Evolutionary conservation across 257 asterid genomes (phyloP).

Genomic region (Capsicum rhomboideum): DNA sequence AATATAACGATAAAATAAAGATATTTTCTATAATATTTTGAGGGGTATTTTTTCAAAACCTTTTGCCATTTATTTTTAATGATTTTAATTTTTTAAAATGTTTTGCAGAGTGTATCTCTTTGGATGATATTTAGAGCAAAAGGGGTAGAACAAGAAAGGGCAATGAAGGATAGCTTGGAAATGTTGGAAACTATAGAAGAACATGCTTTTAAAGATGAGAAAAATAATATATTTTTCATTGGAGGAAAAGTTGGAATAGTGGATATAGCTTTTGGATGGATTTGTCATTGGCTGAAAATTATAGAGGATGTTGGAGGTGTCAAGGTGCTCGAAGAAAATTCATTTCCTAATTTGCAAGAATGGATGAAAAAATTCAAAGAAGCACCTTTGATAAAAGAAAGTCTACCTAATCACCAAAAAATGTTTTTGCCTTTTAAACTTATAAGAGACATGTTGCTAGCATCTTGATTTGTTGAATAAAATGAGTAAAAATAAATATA

Average conservation of each 20-base stretch:
- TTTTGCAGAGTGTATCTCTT: not conserved
- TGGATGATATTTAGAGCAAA: not conserved
- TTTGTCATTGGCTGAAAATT: constrained; percentile 2
- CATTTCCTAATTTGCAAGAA: not conserved
- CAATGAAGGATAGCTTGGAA: constrained; percentile 2
- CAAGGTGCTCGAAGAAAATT: not conserved
- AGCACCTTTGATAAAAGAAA: not conserved
- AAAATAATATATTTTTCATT: not conserved
- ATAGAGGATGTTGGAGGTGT: constrained; percentile 2
- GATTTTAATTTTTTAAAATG: not conserved
- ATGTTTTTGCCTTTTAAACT: not conserved
- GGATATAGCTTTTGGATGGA: constrained; percentile 11
- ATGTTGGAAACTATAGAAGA: constrained; percentile 9
- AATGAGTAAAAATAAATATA: not conserved
- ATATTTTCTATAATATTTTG: not conserved
- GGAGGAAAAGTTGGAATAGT: constrained; percentile 6
- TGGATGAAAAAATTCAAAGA: constrained; percentile 10
- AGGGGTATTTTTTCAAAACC: not conserved
- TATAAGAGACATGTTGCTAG: not conserved
- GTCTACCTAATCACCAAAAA: not conserved
- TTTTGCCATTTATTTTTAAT: not conserved
- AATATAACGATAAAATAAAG: not conserved
- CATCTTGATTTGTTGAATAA: not conserved
- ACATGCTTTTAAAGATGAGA: not conserved
- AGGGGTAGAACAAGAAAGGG: constrained; percentile 7